These are phyloP conservation scores for Lanmaoa rubissima DNA, from an alignment of 768 basidiomycete species.

Conservation along the genomic window DNA sequence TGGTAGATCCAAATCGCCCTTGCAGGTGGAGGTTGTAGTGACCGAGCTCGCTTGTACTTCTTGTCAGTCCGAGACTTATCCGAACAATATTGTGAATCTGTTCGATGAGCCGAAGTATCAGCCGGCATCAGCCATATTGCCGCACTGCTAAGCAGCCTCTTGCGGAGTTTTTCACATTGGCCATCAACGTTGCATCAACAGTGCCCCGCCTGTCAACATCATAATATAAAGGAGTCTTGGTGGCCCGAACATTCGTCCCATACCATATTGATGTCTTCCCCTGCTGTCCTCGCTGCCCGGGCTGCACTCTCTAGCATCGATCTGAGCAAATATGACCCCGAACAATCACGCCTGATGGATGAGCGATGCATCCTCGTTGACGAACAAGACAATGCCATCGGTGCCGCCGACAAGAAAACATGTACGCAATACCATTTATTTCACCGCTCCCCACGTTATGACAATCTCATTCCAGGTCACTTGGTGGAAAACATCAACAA, in stretches of 20 bases:
- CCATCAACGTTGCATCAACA: neutral
- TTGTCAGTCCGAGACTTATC: conserved; percentile 7
- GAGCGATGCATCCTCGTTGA: conserved; percentile 93
- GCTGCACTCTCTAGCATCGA: conserved; percentile 72
- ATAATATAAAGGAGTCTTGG: conserved; percentile 3
- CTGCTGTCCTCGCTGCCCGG: conserved; percentile 59
- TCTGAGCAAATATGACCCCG: conserved; percentile 81
- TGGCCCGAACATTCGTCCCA: neutral
- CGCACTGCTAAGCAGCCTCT: no score
- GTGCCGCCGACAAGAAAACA: conserved; percentile 93
- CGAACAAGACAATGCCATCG: conserved; percentile 80
- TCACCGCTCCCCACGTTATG: neutral
- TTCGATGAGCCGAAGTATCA: neutral
- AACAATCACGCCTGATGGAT: conserved; percentile 94
- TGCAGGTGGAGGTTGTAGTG: neutral
- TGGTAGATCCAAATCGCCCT: neutral
- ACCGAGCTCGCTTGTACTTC: neutral
- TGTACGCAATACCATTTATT: conserved; percentile 51
- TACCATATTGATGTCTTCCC: conserved; percentile 49
- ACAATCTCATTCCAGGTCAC: conserved; percentile 54
- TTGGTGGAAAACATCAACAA: conserved; percentile 95
- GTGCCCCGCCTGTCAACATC: neutral
- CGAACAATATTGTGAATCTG: neutral
- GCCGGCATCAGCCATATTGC: neutral
- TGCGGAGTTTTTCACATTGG: no score